Conservation (phyloP, 2,329 filamentous ascomycete species). For the Thielaviopsis populi region DNA sequence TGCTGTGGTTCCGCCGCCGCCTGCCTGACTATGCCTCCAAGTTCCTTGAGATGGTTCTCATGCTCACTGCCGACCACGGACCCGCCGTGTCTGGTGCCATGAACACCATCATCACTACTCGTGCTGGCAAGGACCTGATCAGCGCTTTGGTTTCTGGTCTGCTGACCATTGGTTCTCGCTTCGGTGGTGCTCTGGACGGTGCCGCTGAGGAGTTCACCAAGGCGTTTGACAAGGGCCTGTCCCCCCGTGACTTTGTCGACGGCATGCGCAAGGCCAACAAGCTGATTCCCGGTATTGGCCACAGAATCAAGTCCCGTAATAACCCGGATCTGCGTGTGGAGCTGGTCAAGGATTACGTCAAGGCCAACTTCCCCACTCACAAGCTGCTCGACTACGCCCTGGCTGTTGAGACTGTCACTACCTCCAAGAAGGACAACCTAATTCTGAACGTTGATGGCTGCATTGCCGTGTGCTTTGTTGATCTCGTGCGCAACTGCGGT, state of each 20-base stretch:
- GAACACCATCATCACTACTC: slow-evolving; percentile 99
- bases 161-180: slow-evolving; percentile 92
- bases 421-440: slow-evolving; percentile 99
- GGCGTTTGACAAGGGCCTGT: slow-evolving; percentile 94
- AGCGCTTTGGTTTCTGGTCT: slow-evolving; percentile 90
- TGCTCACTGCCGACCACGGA: slow-evolving; percentile 98
- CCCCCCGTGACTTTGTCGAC: slow-evolving; percentile 97
- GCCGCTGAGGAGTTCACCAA: slow-evolving; percentile 97
- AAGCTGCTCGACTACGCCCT: slow-evolving; percentile 98
- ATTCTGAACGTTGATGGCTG: slow-evolving; percentile 98
- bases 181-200: slow-evolving; percentile 95
- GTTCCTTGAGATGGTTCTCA: slow-evolving; percentile 99
- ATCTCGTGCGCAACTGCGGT: slow-evolving; percentile 92
- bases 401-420: slow-evolving; percentile 94
- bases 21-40: slow-evolving; percentile 93
- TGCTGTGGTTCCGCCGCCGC: slow-evolving; percentile 98
- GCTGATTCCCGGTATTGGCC: slow-evolving; percentile 97
- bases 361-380: slow-evolving; percentile 92
- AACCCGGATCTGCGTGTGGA: slow-evolving; percentile 99
- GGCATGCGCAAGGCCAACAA: slow-evolving; percentile 99
- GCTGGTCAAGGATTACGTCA: slow-evolving; percentile 97
- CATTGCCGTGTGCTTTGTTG: slow-evolving; percentile 97
- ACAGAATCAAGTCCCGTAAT: slow-evolving; percentile 99
- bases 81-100: slow-evolving; percentile 98
- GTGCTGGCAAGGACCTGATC: slow-evolving; percentile 98